A percentile compares a stretch with the other conserved stretches of the same genome.
phyloP scores from a whole-genome alignment of 1,284 basidiomycete genomes.

The Apiotrichum akiyoshidainum region DNA sequence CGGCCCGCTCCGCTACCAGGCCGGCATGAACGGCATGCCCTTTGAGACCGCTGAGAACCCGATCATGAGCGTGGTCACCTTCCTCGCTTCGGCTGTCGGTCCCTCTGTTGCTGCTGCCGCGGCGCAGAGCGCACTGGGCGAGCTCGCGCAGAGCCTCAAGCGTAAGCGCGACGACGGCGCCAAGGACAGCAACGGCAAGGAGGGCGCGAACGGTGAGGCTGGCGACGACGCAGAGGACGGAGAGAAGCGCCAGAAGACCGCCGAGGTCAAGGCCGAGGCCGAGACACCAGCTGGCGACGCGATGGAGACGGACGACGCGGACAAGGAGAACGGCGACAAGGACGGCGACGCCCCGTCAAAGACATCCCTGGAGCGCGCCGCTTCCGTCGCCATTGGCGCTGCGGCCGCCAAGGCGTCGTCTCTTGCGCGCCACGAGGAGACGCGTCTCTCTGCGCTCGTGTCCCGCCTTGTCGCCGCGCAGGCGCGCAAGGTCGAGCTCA shows the following conservation, averaged over 20 bases:
- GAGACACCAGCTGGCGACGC: slow-evolving; percentile 14
- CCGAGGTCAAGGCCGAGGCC: slow-evolving; percentile 22
- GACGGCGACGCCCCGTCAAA: slow-evolving; percentile 58
- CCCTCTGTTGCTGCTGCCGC: slow-evolving; percentile 90
- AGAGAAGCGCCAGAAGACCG: slow-evolving; percentile 23
- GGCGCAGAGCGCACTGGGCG: slow-evolving; percentile 79
- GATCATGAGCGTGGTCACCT: slow-evolving; percentile 97
- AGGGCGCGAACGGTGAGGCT: slow-evolving; percentile 9
- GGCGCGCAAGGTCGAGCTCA: slow-evolving; percentile 86
- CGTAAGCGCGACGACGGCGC: slow-evolving; percentile 53
- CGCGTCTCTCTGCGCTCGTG: slow-evolving; percentile 74
- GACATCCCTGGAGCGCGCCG: slow-evolving; percentile 73
- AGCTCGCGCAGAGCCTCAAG: slow-evolving; percentile 62
- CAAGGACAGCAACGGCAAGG: slow-evolving; percentile 17
- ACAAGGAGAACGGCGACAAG: slow-evolving; percentile 1
- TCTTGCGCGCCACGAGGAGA: slow-evolving; percentile 81
- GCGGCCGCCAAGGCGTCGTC: slow-evolving; percentile 81
- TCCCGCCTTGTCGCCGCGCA: slow-evolving; percentile 85
- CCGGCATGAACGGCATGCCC: slow-evolving; percentile 61
- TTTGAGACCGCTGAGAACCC: slow-evolving; percentile 96
- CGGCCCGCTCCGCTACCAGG: slow-evolving; percentile 69
- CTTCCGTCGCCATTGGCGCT: slow-evolving; percentile 77
- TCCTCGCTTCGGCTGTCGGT: slow-evolving; percentile 86
- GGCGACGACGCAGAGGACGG: slow-evolving; percentile 21
- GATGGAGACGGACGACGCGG: slow-evolving; percentile 36